These are phyloP conservation scores for Pichia sp. DNA, from an alignment of 1,139 yeast species.

Conservation along the genomic window DNA sequence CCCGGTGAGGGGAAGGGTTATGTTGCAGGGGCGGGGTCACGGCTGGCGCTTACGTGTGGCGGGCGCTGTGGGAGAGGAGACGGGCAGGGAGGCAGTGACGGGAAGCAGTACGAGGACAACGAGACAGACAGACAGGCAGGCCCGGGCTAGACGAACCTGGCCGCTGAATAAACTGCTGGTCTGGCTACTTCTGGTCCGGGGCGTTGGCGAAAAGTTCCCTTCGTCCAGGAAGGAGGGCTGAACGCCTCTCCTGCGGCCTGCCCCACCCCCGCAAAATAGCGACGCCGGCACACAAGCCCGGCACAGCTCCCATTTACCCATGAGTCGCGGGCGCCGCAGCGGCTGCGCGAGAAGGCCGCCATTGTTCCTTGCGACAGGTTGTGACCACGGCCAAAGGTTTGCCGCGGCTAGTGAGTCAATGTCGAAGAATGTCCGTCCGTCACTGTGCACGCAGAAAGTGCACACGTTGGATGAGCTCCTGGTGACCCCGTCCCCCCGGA, in stretches of 20 bases:
- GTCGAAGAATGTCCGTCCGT: background rate
- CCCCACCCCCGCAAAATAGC: background rate
- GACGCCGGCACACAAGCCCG: background rate
- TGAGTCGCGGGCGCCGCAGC: background rate
- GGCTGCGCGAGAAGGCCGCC: background rate
- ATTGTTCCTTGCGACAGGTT: slow-evolving; percentile 2
- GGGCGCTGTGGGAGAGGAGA: too few relatives aligned
- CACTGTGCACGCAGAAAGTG: background rate
- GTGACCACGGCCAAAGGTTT: background rate
- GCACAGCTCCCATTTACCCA: slow-evolving; percentile 5
- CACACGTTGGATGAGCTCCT: too few relatives aligned
- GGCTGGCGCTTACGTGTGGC: background rate
- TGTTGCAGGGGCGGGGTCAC: background rate
- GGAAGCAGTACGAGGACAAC: too few relatives aligned
- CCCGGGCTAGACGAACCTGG: background rate
- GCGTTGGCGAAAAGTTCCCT: background rate
- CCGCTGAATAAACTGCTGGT: background rate
- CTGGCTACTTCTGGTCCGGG: background rate
- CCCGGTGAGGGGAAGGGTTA: slow-evolving; percentile 1
- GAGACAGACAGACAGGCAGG: too few relatives aligned
- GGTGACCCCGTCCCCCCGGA: too few relatives aligned
- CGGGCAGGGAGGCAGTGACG: too few relatives aligned
- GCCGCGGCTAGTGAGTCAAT: slow-evolving; percentile 1
- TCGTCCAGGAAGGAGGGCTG: background rate
- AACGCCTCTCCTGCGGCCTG: too few relatives aligned